These are phyloP conservation scores for Leccinum griseonigrum DNA, from an alignment of 1,284 basidiomycete species.

Conservation along the genomic window DNA sequence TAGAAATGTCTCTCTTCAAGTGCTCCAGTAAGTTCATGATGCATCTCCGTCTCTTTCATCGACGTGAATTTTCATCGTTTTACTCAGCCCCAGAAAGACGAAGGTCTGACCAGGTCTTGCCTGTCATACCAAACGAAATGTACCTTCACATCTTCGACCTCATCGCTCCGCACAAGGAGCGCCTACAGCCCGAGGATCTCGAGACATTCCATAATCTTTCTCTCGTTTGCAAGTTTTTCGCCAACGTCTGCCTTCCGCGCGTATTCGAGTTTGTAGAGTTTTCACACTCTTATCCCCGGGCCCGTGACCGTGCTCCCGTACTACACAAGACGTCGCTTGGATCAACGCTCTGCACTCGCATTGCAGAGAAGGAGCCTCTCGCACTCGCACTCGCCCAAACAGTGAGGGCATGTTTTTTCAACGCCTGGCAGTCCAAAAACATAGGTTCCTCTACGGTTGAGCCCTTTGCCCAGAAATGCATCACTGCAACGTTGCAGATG, in stretches of 20 bases:
- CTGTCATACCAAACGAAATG: not conserved
- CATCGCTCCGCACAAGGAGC: not conserved
- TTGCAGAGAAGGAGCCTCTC: not conserved
- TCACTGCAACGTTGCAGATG: not conserved
- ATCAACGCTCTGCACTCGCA: not conserved
- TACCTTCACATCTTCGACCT: not conserved
- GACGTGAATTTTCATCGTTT: not conserved
- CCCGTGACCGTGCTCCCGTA: not conserved
- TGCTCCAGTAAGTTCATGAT: not conserved
- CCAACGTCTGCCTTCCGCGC: not conserved
- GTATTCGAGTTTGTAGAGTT: not conserved
- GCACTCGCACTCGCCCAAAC: not conserved
- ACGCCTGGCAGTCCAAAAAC: rapidly evolving
- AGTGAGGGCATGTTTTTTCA: not conserved
- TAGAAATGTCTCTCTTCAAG: not conserved
- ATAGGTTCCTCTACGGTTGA: not conserved
- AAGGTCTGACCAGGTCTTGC: not conserved
- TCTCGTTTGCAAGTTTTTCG: not conserved
- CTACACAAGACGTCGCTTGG: not conserved
- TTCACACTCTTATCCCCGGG: not conserved
- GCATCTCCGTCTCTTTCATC: not conserved
- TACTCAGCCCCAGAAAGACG: not conserved
- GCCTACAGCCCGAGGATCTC: not conserved
- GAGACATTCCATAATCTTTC: not conserved
- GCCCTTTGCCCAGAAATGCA: not conserved